These are phyloP conservation scores for Aspergillus ochraceoroseus DNA, from an alignment of 2,329 filamentous ascomycete genomes.

Conservation along the genomic window DNA sequence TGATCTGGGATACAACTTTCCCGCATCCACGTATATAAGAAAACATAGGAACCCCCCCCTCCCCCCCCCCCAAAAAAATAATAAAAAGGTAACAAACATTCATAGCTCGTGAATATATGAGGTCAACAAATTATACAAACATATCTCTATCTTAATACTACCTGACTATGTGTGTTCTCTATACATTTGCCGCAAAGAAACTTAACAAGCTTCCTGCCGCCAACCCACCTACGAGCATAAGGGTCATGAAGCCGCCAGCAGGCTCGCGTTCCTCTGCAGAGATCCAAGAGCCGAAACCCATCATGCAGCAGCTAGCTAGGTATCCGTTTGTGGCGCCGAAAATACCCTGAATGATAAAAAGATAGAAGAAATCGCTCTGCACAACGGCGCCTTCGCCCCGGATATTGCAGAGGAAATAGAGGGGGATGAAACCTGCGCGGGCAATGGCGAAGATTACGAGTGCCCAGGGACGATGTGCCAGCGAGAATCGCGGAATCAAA, in stretches of 20 bases:
- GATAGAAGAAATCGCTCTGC: constrained; percentile 79
- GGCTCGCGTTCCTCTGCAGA: constrained; percentile 78
- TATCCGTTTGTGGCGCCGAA: constrained; percentile 87
- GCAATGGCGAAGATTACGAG: constrained; percentile 64
- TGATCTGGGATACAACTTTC: too few relatives aligned
- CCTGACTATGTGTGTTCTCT: too few relatives aligned
- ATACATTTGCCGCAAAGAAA: constrained; percentile 59
- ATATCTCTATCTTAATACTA: too few relatives aligned
- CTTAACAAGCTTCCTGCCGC: constrained; percentile 82
- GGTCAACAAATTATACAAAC: background rate
- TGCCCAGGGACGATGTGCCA: constrained; percentile 59
- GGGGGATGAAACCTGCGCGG: constrained; percentile 67
- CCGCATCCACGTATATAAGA: too few relatives aligned
- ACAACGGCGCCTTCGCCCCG: constrained; percentile 68
- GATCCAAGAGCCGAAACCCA: constrained; percentile 78
- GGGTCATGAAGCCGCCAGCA: constrained; percentile 86
- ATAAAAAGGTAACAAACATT: too few relatives aligned
- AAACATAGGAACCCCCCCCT: too few relatives aligned
- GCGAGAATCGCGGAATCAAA: constrained; percentile 50
- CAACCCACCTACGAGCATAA: constrained; percentile 81
- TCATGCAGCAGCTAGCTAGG: constrained; percentile 84
- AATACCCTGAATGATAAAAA: constrained; percentile 72
- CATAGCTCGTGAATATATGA: too few relatives aligned
- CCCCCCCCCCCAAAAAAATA: too few relatives aligned
- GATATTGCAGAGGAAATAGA: constrained; percentile 89